These are phyloP conservation scores for Colletotrichum sojae DNA, from an alignment of 2,329 filamentous ascomycete genomes.

Conservation along the genomic window DNA sequence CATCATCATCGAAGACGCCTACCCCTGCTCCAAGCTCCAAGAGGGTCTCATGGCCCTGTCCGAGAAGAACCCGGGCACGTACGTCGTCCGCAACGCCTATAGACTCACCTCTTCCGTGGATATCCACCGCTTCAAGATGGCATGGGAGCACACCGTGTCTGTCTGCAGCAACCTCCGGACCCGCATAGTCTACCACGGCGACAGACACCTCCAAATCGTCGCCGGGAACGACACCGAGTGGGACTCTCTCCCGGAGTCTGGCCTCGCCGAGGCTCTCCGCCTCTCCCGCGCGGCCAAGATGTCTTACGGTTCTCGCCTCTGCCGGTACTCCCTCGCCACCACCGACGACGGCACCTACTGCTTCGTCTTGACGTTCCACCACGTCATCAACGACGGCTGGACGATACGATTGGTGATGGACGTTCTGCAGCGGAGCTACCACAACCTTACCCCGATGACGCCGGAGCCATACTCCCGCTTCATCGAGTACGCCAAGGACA, in stretches of 20 bases:
- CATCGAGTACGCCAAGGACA: constrained; percentile 25
- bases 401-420: constrained; percentile 22
- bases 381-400: constrained; percentile 1
- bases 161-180: constrained; percentile 28
- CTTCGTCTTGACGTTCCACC: constrained; percentile 20
- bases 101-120: not conserved
- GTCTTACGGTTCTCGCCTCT: not conserved
- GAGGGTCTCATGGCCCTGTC: constrained; percentile 43
- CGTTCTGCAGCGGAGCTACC: no score
- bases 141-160: constrained; percentile 44
- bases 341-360: not conserved
- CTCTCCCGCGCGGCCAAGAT: not conserved
- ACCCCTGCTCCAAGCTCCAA: constrained; percentile 41
- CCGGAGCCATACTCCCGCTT: constrained; percentile 33
- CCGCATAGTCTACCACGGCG: constrained; percentile 25
- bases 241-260: no score
- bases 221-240: not conserved
- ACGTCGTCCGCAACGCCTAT: constrained; percentile 28
- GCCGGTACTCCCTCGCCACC: constrained; percentile 13
- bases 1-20: constrained; percentile 38
- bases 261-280: no score
- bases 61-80: constrained; percentile 41
- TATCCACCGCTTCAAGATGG: constrained; percentile 45
- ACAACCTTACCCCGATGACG: not conserved
- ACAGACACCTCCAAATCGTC: constrained; percentile 3